Conservation (phyloP, 345 rosid species). For the Alliaria petiolata region DNA sequence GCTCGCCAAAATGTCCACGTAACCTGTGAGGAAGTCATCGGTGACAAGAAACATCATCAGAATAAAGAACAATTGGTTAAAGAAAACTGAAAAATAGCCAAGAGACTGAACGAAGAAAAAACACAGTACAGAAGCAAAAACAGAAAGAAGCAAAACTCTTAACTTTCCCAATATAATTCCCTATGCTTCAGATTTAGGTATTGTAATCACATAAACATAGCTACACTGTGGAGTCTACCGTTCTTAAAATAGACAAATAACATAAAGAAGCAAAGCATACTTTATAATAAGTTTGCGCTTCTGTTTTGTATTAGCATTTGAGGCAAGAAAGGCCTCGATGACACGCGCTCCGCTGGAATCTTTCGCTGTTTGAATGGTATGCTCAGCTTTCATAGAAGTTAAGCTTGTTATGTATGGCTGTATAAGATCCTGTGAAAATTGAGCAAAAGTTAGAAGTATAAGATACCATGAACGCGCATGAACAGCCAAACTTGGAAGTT, state of each 20-base stretch:
- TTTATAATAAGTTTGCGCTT: constrained; percentile 67
- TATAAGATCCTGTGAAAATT: constrained; percentile 57
- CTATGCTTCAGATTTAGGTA: neutral
- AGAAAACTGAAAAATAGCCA: neutral
- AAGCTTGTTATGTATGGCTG: constrained; percentile 67
- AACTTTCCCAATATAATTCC: neutral
- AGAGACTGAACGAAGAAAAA: neutral
- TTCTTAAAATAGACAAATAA: neutral
- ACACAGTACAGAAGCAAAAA: neutral
- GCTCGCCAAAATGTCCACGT: constrained; percentile 79
- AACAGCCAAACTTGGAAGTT: constrained; percentile 14
- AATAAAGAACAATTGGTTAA: neutral
- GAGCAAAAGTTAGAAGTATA: neutral
- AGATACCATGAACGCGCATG: neutral
- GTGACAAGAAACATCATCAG: constrained; percentile 9
- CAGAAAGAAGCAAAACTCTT: neutral
- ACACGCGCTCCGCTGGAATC: constrained; percentile 83
- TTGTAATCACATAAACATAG: neutral
- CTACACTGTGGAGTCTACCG: neutral
- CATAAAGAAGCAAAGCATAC: constrained; percentile 44
- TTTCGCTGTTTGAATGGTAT: constrained; percentile 63
- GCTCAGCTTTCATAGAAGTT: constrained; percentile 68
- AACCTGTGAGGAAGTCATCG: constrained; percentile 43
- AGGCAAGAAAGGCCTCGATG: constrained; percentile 79
- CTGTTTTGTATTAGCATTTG: constrained; percentile 67